Evolutionary conservation across 495 filamentous ascomycete species (phyloP).

Genomic region (Usnea hakonensis): DNA sequence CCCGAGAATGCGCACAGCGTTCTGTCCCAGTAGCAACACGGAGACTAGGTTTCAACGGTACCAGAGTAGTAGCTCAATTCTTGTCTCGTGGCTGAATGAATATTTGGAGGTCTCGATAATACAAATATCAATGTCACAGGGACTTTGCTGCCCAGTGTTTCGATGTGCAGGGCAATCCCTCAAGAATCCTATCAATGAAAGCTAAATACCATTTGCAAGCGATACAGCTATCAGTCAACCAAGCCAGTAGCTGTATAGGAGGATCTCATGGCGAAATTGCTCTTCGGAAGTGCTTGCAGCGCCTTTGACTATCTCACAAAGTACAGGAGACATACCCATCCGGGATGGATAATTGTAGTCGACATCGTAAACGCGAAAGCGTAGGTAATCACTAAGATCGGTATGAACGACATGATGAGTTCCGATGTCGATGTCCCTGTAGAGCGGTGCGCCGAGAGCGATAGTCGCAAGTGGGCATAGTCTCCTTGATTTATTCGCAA

Average conservation of each 20-base stretch:
- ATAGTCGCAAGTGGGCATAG: not conserved
- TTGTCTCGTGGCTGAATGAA: too few species aligned
- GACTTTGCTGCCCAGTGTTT: too few species aligned
- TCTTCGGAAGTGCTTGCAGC: not conserved
- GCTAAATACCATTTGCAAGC: too few species aligned
- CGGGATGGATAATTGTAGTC: not conserved
- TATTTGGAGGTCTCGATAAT: too few species aligned
- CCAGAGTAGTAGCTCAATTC: too few species aligned
- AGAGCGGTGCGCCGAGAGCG: not conserved
- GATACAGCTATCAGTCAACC: not conserved
- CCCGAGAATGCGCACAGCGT: too few species aligned
- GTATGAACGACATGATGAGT: not conserved
- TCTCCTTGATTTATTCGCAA: not conserved
- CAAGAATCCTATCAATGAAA: too few species aligned
- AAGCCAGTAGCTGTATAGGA: not conserved
- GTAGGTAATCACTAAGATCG: not conserved
- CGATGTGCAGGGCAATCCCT: too few species aligned
- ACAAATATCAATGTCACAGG: too few species aligned
- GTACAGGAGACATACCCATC: not conserved
- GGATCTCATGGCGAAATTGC: fast-evolving
- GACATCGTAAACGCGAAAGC: not conserved
- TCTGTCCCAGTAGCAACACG: too few species aligned
- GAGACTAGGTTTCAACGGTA: too few species aligned
- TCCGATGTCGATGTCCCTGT: not conserved
- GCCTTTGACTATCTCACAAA: not conserved